Base-by-base conservation (phyloP, 192 early-diverging fungal species). In the Gryganskiella cystojenkinii region DNA sequence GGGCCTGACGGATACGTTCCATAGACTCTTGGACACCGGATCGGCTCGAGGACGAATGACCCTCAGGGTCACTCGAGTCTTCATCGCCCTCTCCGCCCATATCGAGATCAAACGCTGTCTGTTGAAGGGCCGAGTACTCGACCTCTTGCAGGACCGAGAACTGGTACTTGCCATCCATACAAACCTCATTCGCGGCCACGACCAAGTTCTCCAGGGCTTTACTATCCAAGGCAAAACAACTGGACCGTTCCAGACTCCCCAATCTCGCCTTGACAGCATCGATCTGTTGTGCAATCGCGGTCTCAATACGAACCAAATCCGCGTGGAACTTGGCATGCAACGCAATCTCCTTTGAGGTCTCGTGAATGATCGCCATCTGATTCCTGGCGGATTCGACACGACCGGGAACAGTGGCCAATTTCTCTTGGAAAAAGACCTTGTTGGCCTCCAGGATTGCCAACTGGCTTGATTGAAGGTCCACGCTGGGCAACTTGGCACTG, bases 311-410 rank as follows among this genome's bases (percentile, higher is more conserved):
- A 27, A 78, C 74, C 7, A 78, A 61, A 44, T 78, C 74, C 0
- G 74, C 74, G 31, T 64, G 74, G 67, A 78, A 78, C 67, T 78
- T 78, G 60, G 55, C 74, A 46, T 78, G 74, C 20, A 78, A 54
- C 1, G 74, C 74, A 54, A 78, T 78, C 67, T 78, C 74, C 25
- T 78, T 68, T 35, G 74, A 57, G 15, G 74, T 69, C 56, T 69
- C 74, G 27, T 69, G 74, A 15, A 78, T 78, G 8, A 64, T 44
- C 11, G 42, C 47, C 60, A 78, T 78, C 19, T 64, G 61, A 22
- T 43, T 33, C 49, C 50, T 67, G 56, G 74, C 61, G 9, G 60
- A 34, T 28, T 78, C 58, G 27, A 78, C 51, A n/a, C 65, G 74
- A 4, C 24, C 30, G 4, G 66, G 74, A 19, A 64, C 54, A 35